Conservation (phyloP, 1,284 basidiomycete genomes). For the Cystobasidium pallidum region DNA sequence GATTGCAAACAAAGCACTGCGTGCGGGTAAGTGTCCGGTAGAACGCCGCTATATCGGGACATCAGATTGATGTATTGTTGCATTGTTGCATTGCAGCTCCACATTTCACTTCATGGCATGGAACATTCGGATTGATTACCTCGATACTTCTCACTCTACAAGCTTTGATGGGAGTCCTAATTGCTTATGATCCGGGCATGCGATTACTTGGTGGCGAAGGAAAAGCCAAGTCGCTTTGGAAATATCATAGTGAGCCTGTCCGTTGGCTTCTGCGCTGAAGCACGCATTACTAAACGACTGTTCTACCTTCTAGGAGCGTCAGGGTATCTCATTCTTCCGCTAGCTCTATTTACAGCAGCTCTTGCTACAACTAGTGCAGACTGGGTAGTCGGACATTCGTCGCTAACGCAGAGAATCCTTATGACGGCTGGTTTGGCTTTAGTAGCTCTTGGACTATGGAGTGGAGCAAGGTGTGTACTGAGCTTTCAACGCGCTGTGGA, state of each 20-base stretch:
- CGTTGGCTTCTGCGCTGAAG: no score
- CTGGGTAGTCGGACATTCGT: constrained; percentile 48
- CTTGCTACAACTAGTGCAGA: constrained; percentile 48
- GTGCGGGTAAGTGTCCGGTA: constrained; percentile 36
- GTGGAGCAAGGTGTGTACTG: constrained; percentile 18
- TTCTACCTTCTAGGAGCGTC: constrained; percentile 28
- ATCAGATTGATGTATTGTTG: no score
- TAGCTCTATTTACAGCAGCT: constrained; percentile 47
- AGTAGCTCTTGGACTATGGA: constrained; percentile 39
- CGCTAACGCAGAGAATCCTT: constrained; percentile 22
- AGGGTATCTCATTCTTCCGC: constrained; percentile 48
- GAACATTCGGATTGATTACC: constrained; percentile 45
- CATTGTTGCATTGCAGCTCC: constrained; percentile 35
- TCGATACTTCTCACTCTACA: constrained; percentile 45
- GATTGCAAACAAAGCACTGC: constrained; percentile 50
- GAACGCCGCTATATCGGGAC: no score
- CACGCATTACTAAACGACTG: not conserved
- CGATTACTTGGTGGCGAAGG: constrained; percentile 46
- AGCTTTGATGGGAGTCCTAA: constrained; percentile 47
- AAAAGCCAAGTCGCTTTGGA: constrained; percentile 48
- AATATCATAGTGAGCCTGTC: constrained; percentile 48
- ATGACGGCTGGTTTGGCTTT: constrained; percentile 46
- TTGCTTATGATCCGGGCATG: constrained; percentile 46
- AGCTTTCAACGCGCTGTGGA: no score
- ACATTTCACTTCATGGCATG: constrained; percentile 51